phyloP scores from a whole-genome alignment of 495 filamentous ascomycete species.

The Aspergillus heteromorphus region DNA sequence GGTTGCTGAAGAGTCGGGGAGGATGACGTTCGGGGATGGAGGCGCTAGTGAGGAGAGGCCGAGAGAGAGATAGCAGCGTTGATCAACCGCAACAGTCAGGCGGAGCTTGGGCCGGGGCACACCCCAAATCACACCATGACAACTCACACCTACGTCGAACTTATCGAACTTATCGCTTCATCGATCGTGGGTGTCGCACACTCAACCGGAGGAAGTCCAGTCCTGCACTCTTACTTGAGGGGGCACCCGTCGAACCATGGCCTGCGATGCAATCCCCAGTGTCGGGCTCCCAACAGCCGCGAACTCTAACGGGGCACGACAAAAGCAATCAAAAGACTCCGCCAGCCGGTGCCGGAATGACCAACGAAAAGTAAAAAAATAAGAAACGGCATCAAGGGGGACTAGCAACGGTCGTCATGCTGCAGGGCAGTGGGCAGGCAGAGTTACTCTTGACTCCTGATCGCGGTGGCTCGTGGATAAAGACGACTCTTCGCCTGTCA shows the following conservation, averaged over 20 bases:
- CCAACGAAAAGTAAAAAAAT: background rate
- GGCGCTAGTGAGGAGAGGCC: slow-evolving; percentile 14
- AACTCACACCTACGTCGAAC: slow-evolving; percentile 17
- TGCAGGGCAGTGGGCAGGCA: background rate
- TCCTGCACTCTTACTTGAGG: background rate
- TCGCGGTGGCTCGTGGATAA: background rate
- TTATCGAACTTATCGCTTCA: slow-evolving; percentile 1
- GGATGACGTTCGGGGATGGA: slow-evolving; percentile 20
- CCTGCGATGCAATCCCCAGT: background rate
- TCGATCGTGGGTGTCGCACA: background rate
- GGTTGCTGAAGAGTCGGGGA: slow-evolving; percentile 10
- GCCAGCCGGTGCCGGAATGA: background rate
- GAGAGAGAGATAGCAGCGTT: no score
- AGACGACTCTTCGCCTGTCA: no score
- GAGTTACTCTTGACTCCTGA: background rate
- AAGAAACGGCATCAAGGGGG: background rate
- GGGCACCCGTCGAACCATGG: background rate
- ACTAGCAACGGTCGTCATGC: background rate
- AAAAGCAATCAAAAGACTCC: background rate
- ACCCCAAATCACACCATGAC: slow-evolving; percentile 19
- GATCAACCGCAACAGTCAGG: slow-evolving; percentile 34
- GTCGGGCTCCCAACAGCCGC: background rate
- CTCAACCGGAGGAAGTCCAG: background rate
- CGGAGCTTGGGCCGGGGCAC: slow-evolving; percentile 11
- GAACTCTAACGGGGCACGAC: background rate